These are phyloP conservation scores for Casuarina glauca DNA, from an alignment of 306 rosid genomes.

Conservation along the genomic window DNA sequence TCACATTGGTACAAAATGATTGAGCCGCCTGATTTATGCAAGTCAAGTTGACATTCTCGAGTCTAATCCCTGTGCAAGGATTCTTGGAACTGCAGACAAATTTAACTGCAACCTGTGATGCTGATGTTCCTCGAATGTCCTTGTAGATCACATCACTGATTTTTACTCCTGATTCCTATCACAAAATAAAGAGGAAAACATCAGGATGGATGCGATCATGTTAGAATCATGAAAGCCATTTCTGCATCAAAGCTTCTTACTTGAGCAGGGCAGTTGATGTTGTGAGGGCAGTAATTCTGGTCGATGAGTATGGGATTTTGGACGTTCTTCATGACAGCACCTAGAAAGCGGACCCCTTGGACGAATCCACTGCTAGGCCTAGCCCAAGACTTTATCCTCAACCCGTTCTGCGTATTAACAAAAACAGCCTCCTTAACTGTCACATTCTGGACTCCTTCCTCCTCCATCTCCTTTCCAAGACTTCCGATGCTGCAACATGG, in stretches of 20 bases:
- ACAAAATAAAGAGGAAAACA: not conserved
- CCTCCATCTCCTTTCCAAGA: conserved; percentile 38
- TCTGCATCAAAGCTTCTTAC: conserved; percentile 21
- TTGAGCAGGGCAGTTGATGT: conserved; percentile 38
- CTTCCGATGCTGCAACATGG: conserved; percentile 59
- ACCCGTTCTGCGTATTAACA: conserved; percentile 46
- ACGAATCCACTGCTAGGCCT: conserved; percentile 54
- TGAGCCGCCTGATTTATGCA: conserved; percentile 32
- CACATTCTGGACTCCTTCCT: conserved; percentile 61
- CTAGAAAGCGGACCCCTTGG: conserved; percentile 33
- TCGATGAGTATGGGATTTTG: conserved; percentile 54
- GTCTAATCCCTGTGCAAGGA: conserved; percentile 39
- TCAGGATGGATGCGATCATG: not conserved
- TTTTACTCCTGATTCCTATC: conserved; percentile 47
- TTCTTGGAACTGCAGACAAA: conserved; percentile 51
- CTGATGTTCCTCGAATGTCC: conserved; percentile 55
- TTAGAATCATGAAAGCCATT: not conserved
- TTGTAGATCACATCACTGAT: conserved; percentile 43
- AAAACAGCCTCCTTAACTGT: conserved; percentile 41
- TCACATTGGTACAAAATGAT: conserved; percentile 44
- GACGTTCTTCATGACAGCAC: conserved; percentile 44
- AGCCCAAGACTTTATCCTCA: conserved; percentile 64
- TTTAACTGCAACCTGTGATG: conserved; percentile 52
- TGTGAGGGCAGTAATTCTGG: conserved; percentile 53
- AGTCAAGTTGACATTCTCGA: conserved; percentile 47